Conservation (phyloP, 352 stramenopile genomes). For the Globisporangium nagaii region DNA sequence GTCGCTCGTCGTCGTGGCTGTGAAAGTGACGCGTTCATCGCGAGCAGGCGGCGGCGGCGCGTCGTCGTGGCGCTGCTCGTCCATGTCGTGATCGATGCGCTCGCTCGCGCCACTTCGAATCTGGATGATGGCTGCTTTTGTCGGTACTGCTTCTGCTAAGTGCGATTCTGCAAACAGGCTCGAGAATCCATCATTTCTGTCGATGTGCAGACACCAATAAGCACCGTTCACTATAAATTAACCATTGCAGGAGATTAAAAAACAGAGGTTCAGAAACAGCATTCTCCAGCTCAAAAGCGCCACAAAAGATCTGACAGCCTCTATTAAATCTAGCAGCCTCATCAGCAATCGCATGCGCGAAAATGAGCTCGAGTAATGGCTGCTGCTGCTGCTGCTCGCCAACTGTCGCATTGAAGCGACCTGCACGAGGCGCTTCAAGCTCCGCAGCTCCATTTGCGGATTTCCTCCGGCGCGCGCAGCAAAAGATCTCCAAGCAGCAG, state of each 20-base stretch:
- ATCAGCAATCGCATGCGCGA: too few species aligned
- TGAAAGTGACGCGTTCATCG: too few species aligned
- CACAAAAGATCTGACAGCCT: too few species aligned
- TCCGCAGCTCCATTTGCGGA: not conserved
- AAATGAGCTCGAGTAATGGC: not conserved
- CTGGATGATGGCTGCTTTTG: conserved; percentile 2
- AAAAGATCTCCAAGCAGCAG: not conserved
- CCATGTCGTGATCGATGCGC: not conserved
- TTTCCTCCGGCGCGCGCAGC: not conserved
- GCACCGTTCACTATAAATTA: too few species aligned
- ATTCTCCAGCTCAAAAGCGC: too few species aligned
- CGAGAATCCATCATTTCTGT: not conserved
- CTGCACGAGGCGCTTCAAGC: not conserved
- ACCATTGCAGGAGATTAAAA: too few species aligned
- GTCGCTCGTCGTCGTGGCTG: not conserved
- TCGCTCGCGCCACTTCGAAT: not conserved
- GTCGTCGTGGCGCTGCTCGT: not conserved
- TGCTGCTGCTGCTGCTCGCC: not conserved
- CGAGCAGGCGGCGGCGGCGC: too few species aligned
- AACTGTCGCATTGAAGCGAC: conserved; percentile 2
- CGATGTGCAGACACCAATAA: not conserved
- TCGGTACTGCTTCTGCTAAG: not conserved
- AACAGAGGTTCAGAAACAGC: too few species aligned
- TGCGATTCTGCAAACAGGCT: not conserved
- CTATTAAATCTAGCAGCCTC: too few species aligned